Evolutionary conservation across 2,329 filamentous ascomycete genomes (phyloP).

Genomic region (Onygenales sp.): DNA sequence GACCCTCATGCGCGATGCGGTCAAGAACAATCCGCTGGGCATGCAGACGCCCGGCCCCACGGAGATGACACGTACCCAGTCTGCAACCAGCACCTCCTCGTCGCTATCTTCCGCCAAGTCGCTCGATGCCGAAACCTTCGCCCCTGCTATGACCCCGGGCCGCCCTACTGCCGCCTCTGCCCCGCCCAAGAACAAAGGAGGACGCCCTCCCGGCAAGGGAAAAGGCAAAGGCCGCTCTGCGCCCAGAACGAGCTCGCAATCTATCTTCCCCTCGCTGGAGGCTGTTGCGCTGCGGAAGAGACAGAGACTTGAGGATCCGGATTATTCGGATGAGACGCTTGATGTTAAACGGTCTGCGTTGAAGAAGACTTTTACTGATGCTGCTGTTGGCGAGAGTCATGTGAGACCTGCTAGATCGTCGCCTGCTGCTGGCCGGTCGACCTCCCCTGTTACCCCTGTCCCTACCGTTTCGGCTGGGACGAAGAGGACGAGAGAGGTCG

Average conservation of each 20-base stretch:
- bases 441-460: not conserved
- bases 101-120: slow-evolving; percentile 33
- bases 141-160: slow-evolving; percentile 15
- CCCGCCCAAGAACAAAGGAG: slow-evolving; percentile 16
- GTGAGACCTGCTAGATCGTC: not conserved
- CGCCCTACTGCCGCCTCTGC: slow-evolving; percentile 7
- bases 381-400: not conserved
- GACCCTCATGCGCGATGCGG: slow-evolving; percentile 20
- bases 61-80: slow-evolving; percentile 15
- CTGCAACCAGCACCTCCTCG: slow-evolving; percentile 20
- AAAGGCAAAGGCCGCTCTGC: slow-evolving; percentile 5
- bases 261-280: slow-evolving; percentile 15
- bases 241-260: not conserved
- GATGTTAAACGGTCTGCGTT: slow-evolving; percentile 17
- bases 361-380: slow-evolving; percentile 1
- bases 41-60: slow-evolving; percentile 5
- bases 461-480: not conserved
- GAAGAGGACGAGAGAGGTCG: not conserved
- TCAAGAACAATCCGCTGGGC: slow-evolving; percentile 15
- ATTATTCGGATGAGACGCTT: slow-evolving; percentile 18
- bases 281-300: slow-evolving; percentile 19
- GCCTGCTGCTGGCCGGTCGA: not conserved
- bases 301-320: slow-evolving; percentile 20
- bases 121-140: slow-evolving; percentile 24
- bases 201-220: slow-evolving; percentile 18